Evolutionary conservation across 352 stramenopile genomes (phyloP), one percentile per base, ranked within the genome.

Genomic region (Globisporangium ultimum): DNA sequence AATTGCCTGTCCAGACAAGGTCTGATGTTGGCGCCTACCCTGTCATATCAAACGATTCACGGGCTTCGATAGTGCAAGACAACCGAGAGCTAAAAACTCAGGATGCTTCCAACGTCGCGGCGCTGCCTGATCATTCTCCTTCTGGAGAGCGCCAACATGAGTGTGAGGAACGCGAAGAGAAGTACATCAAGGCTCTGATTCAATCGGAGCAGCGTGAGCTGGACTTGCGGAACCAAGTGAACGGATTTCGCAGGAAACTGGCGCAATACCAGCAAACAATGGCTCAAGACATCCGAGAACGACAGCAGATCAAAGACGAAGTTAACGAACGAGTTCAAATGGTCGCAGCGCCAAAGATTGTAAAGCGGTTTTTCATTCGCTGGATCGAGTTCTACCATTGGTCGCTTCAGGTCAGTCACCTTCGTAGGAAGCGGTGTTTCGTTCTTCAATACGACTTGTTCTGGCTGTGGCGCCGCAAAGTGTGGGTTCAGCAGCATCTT

Each of bases 121-220:
- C 40, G 4, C 40, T 45, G 3, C 40, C 13, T n/a, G 13, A 45
- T 8, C 40, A 45, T 45, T 8, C 12, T 10, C 40, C 6, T 36
- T 36, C 28, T 24, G 45, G 24, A 10, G 40, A 51, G 10, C 61
- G 61, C 3, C 66, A 85, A 17, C 71, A 84, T 5, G 78, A 89
- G 18, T 74, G 89, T 0, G 75, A 90, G 22, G 66, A 82, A 1
- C 72, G 78, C 20, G 84, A 93, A 63, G 79, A 79, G 12, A 87
- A 88, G 48, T 91, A 90, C 48, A 86, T 93, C 20, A 70, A 75
- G 15, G 80, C 80, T 9, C 55, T 93, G 20, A 93, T 93, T 72
- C 75, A 85, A 56, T 91, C 79, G 0, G 84, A 93, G 55, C 84
- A 91, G 28, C 73, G 80, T 17, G 84, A 93, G 48, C 59, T 93